Conservation (phyloP, 192 early-diverging fungal species). For the Umbelopsis ramanniana region DNA sequence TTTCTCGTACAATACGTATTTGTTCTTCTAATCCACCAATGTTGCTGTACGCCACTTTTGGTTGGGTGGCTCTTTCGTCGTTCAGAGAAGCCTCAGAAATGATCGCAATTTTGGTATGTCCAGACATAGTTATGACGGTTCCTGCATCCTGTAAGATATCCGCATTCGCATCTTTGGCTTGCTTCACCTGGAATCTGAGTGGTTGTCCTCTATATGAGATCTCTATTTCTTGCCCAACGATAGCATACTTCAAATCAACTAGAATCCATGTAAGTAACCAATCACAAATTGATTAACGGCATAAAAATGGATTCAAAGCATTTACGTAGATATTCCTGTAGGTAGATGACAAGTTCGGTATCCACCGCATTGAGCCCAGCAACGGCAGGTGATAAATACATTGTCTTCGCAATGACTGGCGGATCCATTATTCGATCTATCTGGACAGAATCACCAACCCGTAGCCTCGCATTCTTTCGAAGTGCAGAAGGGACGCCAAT, state of each 20-base stretch:
- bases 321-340: slow-evolving; percentile 68
- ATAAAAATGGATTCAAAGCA: not conserved
- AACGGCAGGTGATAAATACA: slow-evolving; percentile 20
- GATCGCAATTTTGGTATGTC: slow-evolving; percentile 25
- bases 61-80: slow-evolving; percentile 32
- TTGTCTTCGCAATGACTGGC: not conserved
- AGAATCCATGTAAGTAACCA: not conserved
- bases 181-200: slow-evolving; percentile 45
- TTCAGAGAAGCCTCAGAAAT: slow-evolving; percentile 24
- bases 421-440: not conserved
- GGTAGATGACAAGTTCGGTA: slow-evolving; percentile 52
- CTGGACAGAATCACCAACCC: not conserved
- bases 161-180: not conserved
- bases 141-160: too few relatives aligned
- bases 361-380: slow-evolving; percentile 46
- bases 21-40: slow-evolving; percentile 86
- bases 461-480: not conserved
- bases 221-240: slow-evolving; percentile 53
- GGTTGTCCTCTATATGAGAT: slow-evolving; percentile 58
- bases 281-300: not conserved
- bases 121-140: not conserved
- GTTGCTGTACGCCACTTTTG: slow-evolving; percentile 55
- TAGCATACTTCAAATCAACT: slow-evolving; percentile 66
- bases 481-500: not conserved
- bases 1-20: slow-evolving; percentile 74